These are phyloP conservation scores for Crithidia mellificae DNA, from an alignment of 208 protist species.

Conservation along the genomic window DNA sequence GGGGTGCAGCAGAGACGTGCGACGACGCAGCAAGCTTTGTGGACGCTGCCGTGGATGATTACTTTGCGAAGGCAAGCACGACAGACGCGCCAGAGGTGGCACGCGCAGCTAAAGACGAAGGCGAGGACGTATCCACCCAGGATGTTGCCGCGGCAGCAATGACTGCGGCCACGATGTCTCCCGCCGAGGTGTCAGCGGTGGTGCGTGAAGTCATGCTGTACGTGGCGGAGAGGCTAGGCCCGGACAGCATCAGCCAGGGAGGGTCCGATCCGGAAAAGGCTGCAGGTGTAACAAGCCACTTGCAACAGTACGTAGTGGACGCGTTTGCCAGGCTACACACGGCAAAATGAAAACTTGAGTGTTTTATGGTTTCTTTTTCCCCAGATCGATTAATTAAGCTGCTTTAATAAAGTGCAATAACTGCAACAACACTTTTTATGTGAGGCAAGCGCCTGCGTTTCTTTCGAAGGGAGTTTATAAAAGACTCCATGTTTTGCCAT, in stretches of 20 bases:
- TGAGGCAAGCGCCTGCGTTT: too few species aligned
- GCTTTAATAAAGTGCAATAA: too few species aligned
- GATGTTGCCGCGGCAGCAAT: not conserved
- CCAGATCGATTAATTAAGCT: too few species aligned
- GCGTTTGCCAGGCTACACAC: not conserved
- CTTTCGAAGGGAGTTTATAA: too few species aligned
- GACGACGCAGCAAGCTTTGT: not conserved
- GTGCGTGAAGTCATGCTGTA: conserved; percentile 18
- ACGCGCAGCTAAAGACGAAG: not conserved
- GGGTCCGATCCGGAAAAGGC: not conserved
- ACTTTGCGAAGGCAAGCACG: too few species aligned
- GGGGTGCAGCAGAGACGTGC: not conserved
- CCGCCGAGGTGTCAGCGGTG: not conserved
- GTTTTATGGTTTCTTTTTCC: too few species aligned
- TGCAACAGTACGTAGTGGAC: conserved; percentile 4
- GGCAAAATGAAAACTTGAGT: not conserved
- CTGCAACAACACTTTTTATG: too few species aligned
- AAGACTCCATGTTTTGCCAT: too few species aligned
- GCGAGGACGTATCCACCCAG: too few species aligned
- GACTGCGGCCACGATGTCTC: conserved; percentile 1
- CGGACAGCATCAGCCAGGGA: not conserved
- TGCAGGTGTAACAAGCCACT: not conserved
- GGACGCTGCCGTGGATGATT: not conserved
- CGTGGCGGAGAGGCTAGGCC: not conserved
- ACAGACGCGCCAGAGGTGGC: too few species aligned